Conservation (phyloP, 139 green algal species). For the Picochlorum costavermella region DNA sequence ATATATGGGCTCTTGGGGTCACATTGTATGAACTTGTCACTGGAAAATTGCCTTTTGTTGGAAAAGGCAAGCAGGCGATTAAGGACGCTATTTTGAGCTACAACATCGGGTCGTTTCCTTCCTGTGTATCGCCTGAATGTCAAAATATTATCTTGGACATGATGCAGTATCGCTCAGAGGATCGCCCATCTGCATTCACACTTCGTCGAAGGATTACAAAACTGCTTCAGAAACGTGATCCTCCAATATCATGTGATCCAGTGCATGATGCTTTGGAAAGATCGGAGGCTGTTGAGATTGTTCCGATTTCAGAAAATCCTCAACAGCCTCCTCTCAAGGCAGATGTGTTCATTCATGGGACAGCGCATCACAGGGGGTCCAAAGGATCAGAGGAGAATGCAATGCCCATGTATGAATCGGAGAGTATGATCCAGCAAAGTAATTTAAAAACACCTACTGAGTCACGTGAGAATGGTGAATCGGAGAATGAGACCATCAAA, state of each 20-base stretch:
- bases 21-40: constrained; percentile 68
- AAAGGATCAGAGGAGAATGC: no score
- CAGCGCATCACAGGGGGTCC: no score
- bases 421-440: no score
- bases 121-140: constrained; percentile 27
- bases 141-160: constrained; percentile 46
- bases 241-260: neutral
- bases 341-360: no score
- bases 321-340: no score
- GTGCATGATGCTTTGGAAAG: no score
- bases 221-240: neutral
- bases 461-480: no score
- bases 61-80: constrained; percentile 46
- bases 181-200: constrained; percentile 48
- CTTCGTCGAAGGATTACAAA: constrained; percentile 17
- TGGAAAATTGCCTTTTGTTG: constrained; percentile 54
- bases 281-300: no score
- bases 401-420: no score
- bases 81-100: constrained; percentile 41
- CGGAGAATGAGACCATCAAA: no score
- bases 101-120: constrained; percentile 34
- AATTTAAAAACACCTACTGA: no score
- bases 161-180: constrained; percentile 43
- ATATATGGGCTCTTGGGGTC: constrained; percentile 66
- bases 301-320: constrained; percentile 42